These are phyloP conservation scores for Fallopia convolvulus DNA, from an alignment of 148 eudicot species.

Conservation along the genomic window DNA sequence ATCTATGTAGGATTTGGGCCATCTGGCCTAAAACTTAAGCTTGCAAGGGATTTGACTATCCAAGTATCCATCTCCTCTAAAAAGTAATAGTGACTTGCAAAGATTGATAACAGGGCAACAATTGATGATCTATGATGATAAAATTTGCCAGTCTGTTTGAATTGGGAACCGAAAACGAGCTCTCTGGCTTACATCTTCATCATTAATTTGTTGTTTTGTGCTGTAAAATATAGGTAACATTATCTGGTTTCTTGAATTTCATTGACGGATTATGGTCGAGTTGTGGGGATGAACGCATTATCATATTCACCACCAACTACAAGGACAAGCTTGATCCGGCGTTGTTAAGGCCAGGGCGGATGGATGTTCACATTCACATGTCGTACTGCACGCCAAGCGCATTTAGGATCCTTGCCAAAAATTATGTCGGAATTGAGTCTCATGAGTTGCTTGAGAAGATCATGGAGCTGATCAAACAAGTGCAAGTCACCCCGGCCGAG, in stretches of 20 bases:
- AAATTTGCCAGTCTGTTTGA: too few species aligned
- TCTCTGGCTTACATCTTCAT: too few species aligned
- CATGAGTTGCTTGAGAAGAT: conserved; percentile 32
- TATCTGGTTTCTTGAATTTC: conserved; percentile 34
- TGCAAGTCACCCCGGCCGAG: conserved; percentile 25
- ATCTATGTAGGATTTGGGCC: neutral
- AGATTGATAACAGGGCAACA: too few species aligned
- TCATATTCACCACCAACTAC: conserved; percentile 43
- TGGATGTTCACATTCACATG: conserved; percentile 56
- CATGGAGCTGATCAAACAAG: conserved; percentile 19
- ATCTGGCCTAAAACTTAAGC: neutral
- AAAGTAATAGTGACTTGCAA: too few species aligned
- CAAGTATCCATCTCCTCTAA: too few species aligned
- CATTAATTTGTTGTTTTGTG: neutral
- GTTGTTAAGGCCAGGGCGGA: conserved; percentile 38
- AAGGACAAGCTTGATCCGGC: conserved; percentile 47
- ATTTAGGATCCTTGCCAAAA: conserved; percentile 33
- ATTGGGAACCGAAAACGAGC: too few species aligned
- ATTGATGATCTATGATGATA: too few species aligned
- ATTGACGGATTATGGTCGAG: conserved; percentile 49
- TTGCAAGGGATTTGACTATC: too few species aligned
- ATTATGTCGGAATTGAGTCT: conserved; percentile 32
- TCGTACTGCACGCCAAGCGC: conserved; percentile 35
- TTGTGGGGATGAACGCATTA: conserved; percentile 44
- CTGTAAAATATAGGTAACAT: conserved; percentile 19